A percentile compares a stretch with the other conserved stretches of the same genome.
Evolutionary conservation across 192 early-diverging fungal species (phyloP).

Genomic region (Coemansia sp.): DNA sequence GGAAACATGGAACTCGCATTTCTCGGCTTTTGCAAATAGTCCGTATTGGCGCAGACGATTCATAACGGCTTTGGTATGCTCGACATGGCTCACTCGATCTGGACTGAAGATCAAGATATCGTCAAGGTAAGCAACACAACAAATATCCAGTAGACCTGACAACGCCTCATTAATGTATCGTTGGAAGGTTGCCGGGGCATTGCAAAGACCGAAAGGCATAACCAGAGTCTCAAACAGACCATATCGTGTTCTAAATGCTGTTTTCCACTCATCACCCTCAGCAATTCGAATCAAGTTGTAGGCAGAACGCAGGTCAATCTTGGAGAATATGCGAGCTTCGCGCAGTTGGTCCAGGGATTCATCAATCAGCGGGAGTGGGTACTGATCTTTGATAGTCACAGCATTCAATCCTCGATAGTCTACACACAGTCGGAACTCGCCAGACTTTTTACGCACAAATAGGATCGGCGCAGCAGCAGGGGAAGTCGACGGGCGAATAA

Average conservation of each 20-base stretch:
- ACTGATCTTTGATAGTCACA: not conserved
- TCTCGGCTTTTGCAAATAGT: not conserved
- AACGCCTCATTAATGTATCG: constrained; percentile 53
- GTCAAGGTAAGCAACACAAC: constrained; percentile 9
- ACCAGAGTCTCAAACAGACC: constrained; percentile 57
- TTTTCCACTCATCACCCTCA: constrained; percentile 42
- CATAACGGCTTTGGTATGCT: constrained; percentile 16
- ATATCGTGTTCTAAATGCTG: constrained; percentile 42
- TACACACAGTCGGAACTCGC: not conserved
- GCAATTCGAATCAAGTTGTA: constrained; percentile 53
- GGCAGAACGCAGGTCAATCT: constrained; percentile 38
- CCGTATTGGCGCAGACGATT: not conserved
- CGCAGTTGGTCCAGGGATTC: not conserved
- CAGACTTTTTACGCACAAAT: not conserved
- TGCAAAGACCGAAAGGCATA: constrained; percentile 64
- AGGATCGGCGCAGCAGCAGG: not conserved
- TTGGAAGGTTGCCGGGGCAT: constrained; percentile 62
- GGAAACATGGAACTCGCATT: constrained; percentile 7
- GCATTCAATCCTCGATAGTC: not conserved
- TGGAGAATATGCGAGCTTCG: constrained; percentile 16
- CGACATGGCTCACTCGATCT: constrained; percentile 32
- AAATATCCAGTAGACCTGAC: constrained; percentile 16
- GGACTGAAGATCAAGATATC: not conserved
- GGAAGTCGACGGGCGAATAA: not conserved
- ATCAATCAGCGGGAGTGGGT: not conserved